phyloP scores from a whole-genome alignment of 257 asterid species.

The Knoxia roxburghii region DNA sequence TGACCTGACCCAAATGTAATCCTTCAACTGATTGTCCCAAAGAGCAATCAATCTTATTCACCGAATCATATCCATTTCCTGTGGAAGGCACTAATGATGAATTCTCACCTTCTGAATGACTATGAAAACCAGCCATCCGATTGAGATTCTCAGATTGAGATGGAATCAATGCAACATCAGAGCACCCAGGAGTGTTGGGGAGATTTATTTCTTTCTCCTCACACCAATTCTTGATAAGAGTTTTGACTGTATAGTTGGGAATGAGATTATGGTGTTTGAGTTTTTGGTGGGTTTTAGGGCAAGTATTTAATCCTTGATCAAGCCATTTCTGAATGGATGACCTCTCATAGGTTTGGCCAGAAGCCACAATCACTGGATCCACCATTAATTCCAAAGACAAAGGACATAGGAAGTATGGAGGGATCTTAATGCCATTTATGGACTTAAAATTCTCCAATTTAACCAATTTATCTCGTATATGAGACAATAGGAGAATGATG shows the following conservation, averaged over 20 bases:
- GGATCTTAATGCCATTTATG: constrained; percentile 48
- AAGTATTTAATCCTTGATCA: constrained; percentile 60
- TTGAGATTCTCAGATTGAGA: constrained; percentile 16
- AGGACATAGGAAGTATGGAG: constrained; percentile 70
- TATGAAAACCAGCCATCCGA: constrained; percentile 23
- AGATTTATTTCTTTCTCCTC: constrained; percentile 45
- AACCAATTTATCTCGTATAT: constrained; percentile 44
- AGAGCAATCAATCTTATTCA: constrained; percentile 20
- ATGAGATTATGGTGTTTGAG: constrained; percentile 61
- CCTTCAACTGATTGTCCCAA: constrained; percentile 34
- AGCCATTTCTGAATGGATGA: constrained; percentile 77
- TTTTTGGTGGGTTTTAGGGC: constrained; percentile 59
- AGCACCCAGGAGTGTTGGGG: constrained; percentile 20
- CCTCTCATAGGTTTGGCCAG: constrained; percentile 89
- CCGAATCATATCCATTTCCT: constrained; percentile 27
- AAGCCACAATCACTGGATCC: constrained; percentile 90
- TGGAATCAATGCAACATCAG: constrained; percentile 16
- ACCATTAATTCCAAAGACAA: constrained; percentile 72
- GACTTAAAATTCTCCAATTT: constrained; percentile 42
- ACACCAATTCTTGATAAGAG: constrained; percentile 68
- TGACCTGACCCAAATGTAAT: constrained; percentile 16
- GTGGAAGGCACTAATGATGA: constrained; percentile 31
- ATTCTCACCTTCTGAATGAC: constrained; percentile 26
- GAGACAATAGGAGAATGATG: constrained; percentile 43
- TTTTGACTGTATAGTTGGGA: constrained; percentile 75